Evolutionary conservation across 2,329 filamentous ascomycete genomes (phyloP).

Genomic region (Colletotrichum tropicale): DNA sequence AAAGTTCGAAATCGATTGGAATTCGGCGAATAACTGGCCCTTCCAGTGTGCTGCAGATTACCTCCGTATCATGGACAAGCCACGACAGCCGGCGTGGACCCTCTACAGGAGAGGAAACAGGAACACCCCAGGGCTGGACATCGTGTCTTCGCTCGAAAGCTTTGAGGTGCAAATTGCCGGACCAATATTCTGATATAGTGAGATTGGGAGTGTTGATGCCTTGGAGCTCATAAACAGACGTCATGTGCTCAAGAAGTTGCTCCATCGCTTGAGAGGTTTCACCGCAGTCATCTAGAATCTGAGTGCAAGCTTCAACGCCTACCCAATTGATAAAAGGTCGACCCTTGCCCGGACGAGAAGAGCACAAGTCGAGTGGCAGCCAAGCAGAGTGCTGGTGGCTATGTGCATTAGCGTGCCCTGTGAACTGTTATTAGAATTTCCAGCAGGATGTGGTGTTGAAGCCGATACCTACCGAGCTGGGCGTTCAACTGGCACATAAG

Average conservation of each 20-base stretch:
- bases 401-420: neutral
- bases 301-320: neutral
- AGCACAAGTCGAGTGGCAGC: neutral
- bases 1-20: neutral
- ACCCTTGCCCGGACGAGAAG: neutral
- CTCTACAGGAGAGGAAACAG: neutral
- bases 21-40: neutral
- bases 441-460: no score
- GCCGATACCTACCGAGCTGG: neutral
- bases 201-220: neutral
- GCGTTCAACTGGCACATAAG: neutral
- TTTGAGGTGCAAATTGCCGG: neutral
- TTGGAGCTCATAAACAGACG: neutral
- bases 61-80: neutral
- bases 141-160: neutral
- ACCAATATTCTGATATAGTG: neutral
- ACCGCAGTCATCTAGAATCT: neutral
- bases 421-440: no score
- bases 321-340: neutral
- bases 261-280: neutral
- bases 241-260: neutral
- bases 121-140: neutral
- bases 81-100: neutral
- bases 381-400: neutral
- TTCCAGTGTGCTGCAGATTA: neutral